Evolutionary conservation across 2,329 filamentous ascomycete species (phyloP).

Genomic region (Talaromyces sp.): DNA sequence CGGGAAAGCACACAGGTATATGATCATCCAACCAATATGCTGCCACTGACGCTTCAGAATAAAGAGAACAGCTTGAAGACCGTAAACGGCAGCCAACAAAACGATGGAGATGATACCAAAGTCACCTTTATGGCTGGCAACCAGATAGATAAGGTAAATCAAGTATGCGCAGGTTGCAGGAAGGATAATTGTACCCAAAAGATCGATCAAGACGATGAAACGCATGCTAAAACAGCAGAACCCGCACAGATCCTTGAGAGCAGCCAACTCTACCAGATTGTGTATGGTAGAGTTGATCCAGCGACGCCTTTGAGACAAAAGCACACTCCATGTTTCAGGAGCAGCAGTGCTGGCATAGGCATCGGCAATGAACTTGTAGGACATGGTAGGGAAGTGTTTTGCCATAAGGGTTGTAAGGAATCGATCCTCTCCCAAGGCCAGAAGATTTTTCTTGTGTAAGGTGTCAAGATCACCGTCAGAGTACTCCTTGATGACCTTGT

Average conservation of each 20-base stretch:
- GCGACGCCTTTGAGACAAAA: conserved; percentile 94
- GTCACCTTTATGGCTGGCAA: conserved; percentile 65
- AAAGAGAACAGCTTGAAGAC: conserved; percentile 93
- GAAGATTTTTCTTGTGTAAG: conserved; percentile 87
- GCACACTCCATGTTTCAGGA: conserved; percentile 87
- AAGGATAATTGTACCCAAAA: conserved; percentile 86
- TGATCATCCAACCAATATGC: conserved; percentile 98
- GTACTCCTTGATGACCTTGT: conserved; percentile 84
- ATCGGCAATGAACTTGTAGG: conserved; percentile 92
- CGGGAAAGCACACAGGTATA: conserved; percentile 92
- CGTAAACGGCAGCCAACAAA: conserved; percentile 88
- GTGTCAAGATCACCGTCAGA: conserved; percentile 87
- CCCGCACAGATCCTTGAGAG: conserved; percentile 88
- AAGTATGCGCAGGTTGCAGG: conserved; percentile 86
- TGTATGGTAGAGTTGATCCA: conserved; percentile 99
- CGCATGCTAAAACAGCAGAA: conserved; percentile 99
- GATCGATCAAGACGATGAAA: conserved; percentile 91
- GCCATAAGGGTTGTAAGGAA: conserved; percentile 97
- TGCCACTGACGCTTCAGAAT: conserved; percentile 97
- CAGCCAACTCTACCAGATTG: conserved; percentile 87
- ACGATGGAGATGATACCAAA: conserved; percentile 84
- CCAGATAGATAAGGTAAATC: conserved; percentile 77
- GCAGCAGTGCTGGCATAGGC: conserved; percentile 92
- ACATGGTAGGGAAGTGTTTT: conserved; percentile 93
- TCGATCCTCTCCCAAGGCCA: conserved; percentile 94